phyloP scores from a whole-genome alignment of 176 grass and related monocot genomes.

The Oryza meridionalis region DNA sequence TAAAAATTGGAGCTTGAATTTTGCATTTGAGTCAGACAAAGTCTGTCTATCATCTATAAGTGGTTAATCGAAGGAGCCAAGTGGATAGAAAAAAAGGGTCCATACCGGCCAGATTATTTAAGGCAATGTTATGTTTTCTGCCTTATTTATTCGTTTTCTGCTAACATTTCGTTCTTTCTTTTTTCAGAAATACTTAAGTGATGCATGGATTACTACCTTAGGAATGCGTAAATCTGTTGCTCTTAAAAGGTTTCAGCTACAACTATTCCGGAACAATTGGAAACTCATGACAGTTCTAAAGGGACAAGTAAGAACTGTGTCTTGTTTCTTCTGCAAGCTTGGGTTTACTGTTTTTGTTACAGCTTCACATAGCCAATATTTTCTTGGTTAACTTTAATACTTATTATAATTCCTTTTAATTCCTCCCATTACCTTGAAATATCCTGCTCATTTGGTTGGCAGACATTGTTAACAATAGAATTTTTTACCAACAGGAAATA shows the following conservation, averaged over 20 bases:
- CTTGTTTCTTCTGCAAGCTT: conserved; percentile 19
- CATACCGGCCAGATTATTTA: conserved; percentile 6
- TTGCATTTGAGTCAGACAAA: neutral
- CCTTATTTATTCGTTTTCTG: conserved; percentile 8
- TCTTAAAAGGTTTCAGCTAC: conserved; percentile 78
- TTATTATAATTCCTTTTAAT: conserved; percentile 33
- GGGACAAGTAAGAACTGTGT: conserved; percentile 65
- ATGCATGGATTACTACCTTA: conserved; percentile 81
- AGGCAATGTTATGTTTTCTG: neutral
- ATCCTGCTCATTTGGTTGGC: neutral
- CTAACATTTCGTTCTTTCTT: conserved; percentile 21
- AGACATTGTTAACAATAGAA: conserved; percentile 25
- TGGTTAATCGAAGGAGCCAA: conserved; percentile 8
- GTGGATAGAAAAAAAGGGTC: neutral
- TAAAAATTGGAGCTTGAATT: conserved; percentile 2
- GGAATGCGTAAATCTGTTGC: conserved; percentile 81
- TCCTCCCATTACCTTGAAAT: neutral
- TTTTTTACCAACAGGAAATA: conserved; percentile 35
- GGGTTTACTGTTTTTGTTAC: neutral
- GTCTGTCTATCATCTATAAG: conserved; percentile 11
- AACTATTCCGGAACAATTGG: conserved; percentile 64
- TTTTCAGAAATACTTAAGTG: conserved; percentile 79
- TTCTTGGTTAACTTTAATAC: conserved; percentile 17
- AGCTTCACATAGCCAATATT: conserved; percentile 8
- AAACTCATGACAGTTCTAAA: conserved; percentile 84